Percentiles rank a stretch among this genome's conserved stretches.
phyloP scores from a whole-genome alignment of 2,329 filamentous ascomycete species.

The Fusarium buharicum region DNA sequence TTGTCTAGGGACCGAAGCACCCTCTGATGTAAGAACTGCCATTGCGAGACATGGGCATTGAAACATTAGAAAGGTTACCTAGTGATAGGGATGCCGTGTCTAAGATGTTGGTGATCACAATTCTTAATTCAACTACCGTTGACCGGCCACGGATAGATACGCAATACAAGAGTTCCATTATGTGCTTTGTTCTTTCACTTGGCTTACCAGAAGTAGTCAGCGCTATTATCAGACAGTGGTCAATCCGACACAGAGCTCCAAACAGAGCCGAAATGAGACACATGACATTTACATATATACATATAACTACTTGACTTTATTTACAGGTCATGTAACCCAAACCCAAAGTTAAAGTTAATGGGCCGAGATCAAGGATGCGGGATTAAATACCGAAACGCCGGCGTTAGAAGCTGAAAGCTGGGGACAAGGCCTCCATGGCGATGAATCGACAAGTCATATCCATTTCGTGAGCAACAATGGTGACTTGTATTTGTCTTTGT shows the following conservation, averaged over 20 bases:
- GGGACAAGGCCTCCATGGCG: neutral
- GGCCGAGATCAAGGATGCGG: neutral
- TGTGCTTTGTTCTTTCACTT: neutral
- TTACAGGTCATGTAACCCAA: no score
- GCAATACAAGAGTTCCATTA: neutral
- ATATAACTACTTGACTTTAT: no score
- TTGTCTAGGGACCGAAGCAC: neutral
- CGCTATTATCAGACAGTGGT: constrained; percentile 3
- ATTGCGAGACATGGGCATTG: neutral
- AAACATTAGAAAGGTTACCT: constrained; percentile 10
- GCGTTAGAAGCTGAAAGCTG: constrained; percentile 20
- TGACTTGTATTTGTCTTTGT: neutral
- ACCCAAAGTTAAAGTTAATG: neutral
- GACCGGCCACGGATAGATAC: constrained; percentile 8
- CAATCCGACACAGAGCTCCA: constrained; percentile 14
- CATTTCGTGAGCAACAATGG: constrained; percentile 1
- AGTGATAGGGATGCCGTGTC: constrained; percentile 17
- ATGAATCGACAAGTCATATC: constrained; percentile 12
- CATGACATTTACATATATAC: neutral
- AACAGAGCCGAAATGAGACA: constrained; percentile 35
- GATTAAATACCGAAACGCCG: constrained; percentile 29
- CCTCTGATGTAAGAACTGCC: constrained; percentile 4
- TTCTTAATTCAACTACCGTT: constrained; percentile 7
- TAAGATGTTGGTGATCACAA: constrained; percentile 7
- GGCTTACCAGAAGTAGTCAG: constrained; percentile 2